Percentiles rank a stretch among this genome's conserved stretches.
phyloP scores from a whole-genome alignment of 805 yeast species.

The Yamadazyma endophytica region DNA sequence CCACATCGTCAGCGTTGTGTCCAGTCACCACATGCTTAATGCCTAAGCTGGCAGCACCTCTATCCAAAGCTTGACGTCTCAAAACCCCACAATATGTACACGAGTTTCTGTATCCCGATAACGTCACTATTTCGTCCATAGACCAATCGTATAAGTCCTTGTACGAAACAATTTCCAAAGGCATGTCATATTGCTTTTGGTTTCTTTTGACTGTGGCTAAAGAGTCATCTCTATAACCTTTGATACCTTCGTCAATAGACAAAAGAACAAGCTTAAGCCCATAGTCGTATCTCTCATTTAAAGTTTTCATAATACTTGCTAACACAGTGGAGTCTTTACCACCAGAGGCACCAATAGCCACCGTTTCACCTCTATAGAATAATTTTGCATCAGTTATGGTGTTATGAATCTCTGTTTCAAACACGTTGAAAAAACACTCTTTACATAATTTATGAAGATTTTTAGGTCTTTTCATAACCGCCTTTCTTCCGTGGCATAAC shows the following conservation, averaged over 20 bases:
- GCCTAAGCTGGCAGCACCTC: constrained; percentile 87
- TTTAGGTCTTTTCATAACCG: constrained; percentile 88
- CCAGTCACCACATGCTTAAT: constrained; percentile 95
- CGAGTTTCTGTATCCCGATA: constrained; percentile 89
- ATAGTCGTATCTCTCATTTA: constrained; percentile 85
- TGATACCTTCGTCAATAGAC: constrained; percentile 94
- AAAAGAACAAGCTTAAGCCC: constrained; percentile 80
- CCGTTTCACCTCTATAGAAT: constrained; percentile 76
- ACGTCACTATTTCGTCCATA: constrained; percentile 95
- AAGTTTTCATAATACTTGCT: constrained; percentile 79
- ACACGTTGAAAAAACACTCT: constrained; percentile 81
- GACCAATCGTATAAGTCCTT: constrained; percentile 93
- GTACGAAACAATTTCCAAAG: constrained; percentile 77
- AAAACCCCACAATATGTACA: constrained; percentile 98
- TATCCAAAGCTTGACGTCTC: constrained; percentile 91
- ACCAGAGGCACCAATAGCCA: constrained; percentile 98
- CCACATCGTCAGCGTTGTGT: constrained; percentile 99
- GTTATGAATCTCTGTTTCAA: constrained; percentile 93
- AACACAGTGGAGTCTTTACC: constrained; percentile 97
- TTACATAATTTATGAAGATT: constrained; percentile 87
- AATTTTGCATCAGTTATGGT: constrained; percentile 70
- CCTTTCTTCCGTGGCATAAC: constrained; percentile 75
- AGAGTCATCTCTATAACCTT: constrained; percentile 96
- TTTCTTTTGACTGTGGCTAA: constrained; percentile 95
- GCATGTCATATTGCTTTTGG: constrained; percentile 77